These are phyloP conservation scores for Populus tremula DNA, from an alignment of 345 rosid genomes.

Conservation along the genomic window DNA sequence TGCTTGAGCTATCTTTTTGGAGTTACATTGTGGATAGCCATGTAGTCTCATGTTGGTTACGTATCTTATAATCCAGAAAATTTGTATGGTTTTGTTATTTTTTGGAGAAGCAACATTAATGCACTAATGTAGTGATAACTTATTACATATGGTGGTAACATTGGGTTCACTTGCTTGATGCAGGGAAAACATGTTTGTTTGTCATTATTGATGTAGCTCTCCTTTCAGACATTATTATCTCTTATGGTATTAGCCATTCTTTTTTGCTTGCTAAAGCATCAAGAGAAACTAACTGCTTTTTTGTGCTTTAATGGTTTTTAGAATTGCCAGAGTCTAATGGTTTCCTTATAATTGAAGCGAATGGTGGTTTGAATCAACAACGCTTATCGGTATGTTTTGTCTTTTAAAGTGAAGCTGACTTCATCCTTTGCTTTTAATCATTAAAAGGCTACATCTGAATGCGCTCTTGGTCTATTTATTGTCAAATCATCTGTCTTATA, in stretches of 20 bases:
- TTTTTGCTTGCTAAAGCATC: constrained; percentile 1
- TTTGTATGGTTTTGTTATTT: not conserved
- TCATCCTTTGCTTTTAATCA: not conserved
- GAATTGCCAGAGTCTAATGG: constrained; percentile 75
- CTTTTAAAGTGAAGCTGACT: not conserved
- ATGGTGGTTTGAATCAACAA: constrained; percentile 96
- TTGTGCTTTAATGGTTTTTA: constrained; percentile 32
- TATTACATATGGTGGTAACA: not conserved
- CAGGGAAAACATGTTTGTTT: not conserved
- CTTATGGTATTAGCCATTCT: not conserved
- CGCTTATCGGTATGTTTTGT: constrained; percentile 78
- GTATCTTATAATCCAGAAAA: not conserved
- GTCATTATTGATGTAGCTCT: not conserved
- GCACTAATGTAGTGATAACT: not conserved
- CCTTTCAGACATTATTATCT: not conserved
- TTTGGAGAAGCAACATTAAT: not conserved
- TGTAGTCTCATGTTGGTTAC: not conserved
- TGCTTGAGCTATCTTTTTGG: not conserved
- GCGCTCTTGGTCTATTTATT: too few species aligned
- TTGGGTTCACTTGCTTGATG: not conserved
- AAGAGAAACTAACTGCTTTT: constrained; percentile 16
- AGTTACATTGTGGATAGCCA: not conserved
- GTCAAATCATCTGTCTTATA: not conserved
- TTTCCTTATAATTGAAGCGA: constrained; percentile 90
- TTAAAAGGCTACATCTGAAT: not conserved